Base-by-base conservation (phyloP, 192 early-diverging fungal genomes). In the Phycomyces nitens region DNA sequence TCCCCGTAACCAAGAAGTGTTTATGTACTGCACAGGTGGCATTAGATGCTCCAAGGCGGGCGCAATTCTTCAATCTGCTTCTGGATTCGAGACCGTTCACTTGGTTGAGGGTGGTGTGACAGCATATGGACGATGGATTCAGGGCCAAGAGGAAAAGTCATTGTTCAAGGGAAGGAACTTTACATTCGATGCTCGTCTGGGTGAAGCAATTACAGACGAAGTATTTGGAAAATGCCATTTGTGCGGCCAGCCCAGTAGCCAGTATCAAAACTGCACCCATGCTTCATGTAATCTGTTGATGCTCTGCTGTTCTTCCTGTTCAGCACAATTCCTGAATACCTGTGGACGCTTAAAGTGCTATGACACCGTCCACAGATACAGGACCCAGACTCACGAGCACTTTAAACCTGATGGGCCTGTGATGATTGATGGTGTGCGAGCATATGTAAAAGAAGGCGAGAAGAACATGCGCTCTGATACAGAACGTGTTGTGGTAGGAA, bases 11-110 rank as follows among this genome's bases (percentile, higher is more conserved):
- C 74, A 85, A 53, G 85, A 87, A 15, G 81, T 92, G 6, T 87
- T 81, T 68, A 92, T 92, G 90, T 92, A 92, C 59, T 92, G 90
- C 69, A 90, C 90, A 52, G 72, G 62, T 38, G 90, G 90, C n/a
- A 92, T 92, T 54, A 79, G 90, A 16, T 92, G 90, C 58, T 85
- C 88, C 5, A 84, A 88, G 22, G 89, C 90, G n/a, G 90, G 90
- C 5, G 89, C 90, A 11, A 76, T 90, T 6, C 76, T 92, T 7
- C 85, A 82, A 27, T 80, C 82, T 5, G 38, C 77, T 2, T 77
- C 77, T 12, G 89, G 86, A 12, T 84, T 86, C 59, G 64, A 83
- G 20, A 81, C 83, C 10, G 88, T 92, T 53, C 84, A 86, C 50
- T 80, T 87, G 40, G 77, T 92, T 3, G 79, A 79, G 26, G 90